Base-by-base conservation (phyloP, 768 basidiomycete species). In the Multifurca ochricompacta region DNA sequence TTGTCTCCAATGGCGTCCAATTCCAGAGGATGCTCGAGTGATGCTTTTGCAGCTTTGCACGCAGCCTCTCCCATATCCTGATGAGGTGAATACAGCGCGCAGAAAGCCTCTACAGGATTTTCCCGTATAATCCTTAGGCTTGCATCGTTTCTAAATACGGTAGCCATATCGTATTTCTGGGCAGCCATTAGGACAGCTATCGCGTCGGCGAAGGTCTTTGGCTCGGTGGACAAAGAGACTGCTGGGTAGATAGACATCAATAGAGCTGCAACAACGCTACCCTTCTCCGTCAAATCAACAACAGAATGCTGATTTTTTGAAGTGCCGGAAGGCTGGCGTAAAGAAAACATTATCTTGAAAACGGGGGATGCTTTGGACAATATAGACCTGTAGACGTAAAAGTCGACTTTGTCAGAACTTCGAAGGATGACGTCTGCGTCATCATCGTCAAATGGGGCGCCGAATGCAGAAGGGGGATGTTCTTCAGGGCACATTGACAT, bases 31-130 rank as follows among this genome's bases (percentile, higher is more conserved):
- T 11, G 21, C 9, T 36, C 25, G 18, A 51, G 43, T 27, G 48
- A 56, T 23, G 43, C 43, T n/a, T 37, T 51, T 18, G 55, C 53
- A 4, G 53, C 47, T n/a, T 42, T 3, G 7, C 46, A 47, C 11
- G 25, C 35, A 0, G 25, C 23, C 6, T 43, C 42, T 23, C 35
- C 25, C 32, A 52, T n/a, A n/a, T n/a, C n/a, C n/a, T n/a, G 23
- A 36, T 52, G 14, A n/a, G 7, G 14, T 4, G 32, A 19, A 25
- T 30, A 44, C 3, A 25, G 34, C 4, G 4, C 18, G n/a, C 42
- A 52, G 18, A 52, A 52, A 2, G 42, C 51, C 27, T 19, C 11
- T 9, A 43, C 4, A 3, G 31, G 50, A 1, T 7, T 27, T 10
- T 51, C 10, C 28, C 13, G 35, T 8, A 48, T 2, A 16, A 13